phyloP scores from a whole-genome alignment of 257 asterid genomes.

The Pogostemon cablin region DNA sequence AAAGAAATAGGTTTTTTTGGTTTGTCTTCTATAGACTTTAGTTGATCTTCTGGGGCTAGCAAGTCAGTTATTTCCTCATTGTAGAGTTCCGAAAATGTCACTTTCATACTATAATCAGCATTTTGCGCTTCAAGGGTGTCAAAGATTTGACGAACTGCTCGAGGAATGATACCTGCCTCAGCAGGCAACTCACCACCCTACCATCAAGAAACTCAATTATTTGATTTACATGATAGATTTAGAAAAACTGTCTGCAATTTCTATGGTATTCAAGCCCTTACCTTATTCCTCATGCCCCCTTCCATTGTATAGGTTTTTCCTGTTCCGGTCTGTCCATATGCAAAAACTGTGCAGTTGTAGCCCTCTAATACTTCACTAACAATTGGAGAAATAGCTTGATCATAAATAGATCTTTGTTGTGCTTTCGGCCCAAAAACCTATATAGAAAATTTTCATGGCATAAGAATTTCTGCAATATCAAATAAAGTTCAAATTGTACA shows the following conservation, averaged over 20 bases:
- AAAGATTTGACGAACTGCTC: conserved; percentile 86
- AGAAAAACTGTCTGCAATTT: conserved; percentile 10
- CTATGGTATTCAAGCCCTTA: conserved; percentile 19
- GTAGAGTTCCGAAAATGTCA: conserved; percentile 80
- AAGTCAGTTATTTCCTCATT: conserved; percentile 81
- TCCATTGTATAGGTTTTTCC: conserved; percentile 88
- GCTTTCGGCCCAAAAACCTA: conserved; percentile 88
- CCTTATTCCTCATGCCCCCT: conserved; percentile 85
- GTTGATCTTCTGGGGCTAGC: conserved; percentile 65
- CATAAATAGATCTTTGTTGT: conserved; percentile 80
- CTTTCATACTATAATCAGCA: conserved; percentile 83
- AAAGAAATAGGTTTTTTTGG: conserved; percentile 61
- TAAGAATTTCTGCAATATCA: conserved; percentile 4
- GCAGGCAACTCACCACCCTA: conserved; percentile 83
- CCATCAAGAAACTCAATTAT: conserved; percentile 31
- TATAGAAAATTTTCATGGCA: neutral
- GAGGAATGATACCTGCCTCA: conserved; percentile 85
- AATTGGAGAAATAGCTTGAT: conserved; percentile 79
- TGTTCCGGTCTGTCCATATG: conserved; percentile 86
- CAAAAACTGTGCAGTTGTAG: conserved; percentile 82
- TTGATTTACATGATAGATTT: neutral
- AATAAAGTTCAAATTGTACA: neutral
- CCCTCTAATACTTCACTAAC: conserved; percentile 82
- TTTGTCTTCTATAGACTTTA: conserved; percentile 55
- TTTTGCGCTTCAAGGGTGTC: conserved; percentile 79